A percentile compares a stretch with the other conserved stretches of the same genome.
Evolutionary conservation across 176 grass and related monocot genomes (phyloP).

Genomic region (Pharus latifolius): DNA sequence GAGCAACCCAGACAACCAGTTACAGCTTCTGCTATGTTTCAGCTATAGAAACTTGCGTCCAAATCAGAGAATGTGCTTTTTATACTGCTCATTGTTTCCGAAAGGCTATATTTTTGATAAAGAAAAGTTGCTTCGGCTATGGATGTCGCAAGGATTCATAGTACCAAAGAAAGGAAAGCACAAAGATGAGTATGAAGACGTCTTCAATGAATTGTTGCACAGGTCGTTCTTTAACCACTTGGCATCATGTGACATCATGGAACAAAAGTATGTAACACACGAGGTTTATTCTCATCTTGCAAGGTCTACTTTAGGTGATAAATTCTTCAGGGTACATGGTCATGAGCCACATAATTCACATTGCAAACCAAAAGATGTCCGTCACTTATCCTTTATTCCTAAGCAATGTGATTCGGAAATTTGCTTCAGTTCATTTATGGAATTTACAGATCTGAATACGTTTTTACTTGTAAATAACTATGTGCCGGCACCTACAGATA

Average conservation of each 20-base stretch:
- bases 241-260: not conserved
- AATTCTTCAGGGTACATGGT: slow-evolving; percentile 8
- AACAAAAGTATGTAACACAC: slow-evolving; percentile 15
- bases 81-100: slow-evolving; percentile 31
- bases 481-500: not conserved
- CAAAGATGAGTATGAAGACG: not conserved
- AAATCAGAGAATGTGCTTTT: slow-evolving; percentile 5
- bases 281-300: slow-evolving; percentile 16
- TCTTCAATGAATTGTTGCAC: slow-evolving; percentile 11
- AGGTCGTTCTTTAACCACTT: slow-evolving; percentile 15
- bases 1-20: not conserved
- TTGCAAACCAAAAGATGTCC: not conserved
- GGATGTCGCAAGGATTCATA: slow-evolving; percentile 34
- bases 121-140: not conserved
- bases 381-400: slow-evolving; percentile 16
- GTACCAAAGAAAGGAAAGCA: not conserved
- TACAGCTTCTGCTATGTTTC: not conserved
- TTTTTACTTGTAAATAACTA: slow-evolving; percentile 2
- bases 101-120: slow-evolving; percentile 22
- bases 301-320: not conserved
- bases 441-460: not conserved
- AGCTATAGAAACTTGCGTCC: slow-evolving; percentile 7
- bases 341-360: not conserved
- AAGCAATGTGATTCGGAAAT: not conserved
- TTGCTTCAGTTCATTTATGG: not conserved